phyloP scores from a whole-genome alignment of 306 rosid species.

The Trifolium pratense region DNA sequence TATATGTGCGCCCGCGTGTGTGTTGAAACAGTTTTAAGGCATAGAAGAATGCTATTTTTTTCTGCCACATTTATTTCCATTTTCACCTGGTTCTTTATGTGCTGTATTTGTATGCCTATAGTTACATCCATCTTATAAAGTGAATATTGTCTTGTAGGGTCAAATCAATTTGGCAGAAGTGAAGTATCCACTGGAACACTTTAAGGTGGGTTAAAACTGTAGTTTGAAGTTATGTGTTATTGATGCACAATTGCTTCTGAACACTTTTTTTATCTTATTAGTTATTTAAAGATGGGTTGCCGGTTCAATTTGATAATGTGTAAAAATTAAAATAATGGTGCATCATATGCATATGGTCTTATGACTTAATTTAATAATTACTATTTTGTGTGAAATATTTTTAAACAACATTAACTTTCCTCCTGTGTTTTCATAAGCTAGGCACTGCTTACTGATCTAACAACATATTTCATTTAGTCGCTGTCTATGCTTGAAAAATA shows the following conservation, averaged over 20 bases:
- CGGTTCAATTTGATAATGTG: conserved; percentile 29
- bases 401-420: no score
- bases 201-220: conserved; percentile 61
- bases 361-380: conserved; percentile 9
- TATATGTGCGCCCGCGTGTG: neutral
- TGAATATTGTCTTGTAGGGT: conserved; percentile 64
- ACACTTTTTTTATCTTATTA: conserved; percentile 11
- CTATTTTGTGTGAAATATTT: conserved; percentile 18
- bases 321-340: neutral
- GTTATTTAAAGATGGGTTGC: conserved; percentile 23
- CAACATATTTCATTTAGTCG: conserved; percentile 1
- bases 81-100: conserved; percentile 33
- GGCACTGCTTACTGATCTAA: no score
- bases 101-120: conserved; percentile 22
- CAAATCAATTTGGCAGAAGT: conserved; percentile 87
- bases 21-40: conserved; percentile 11
- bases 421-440: conserved; percentile 6
- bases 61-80: conserved; percentile 17
- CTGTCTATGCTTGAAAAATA: conserved; percentile 10
- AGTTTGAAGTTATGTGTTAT: conserved; percentile 34
- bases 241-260: conserved; percentile 31
- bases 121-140: conserved; percentile 29
- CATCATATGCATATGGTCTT: conserved; percentile 23
- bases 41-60: conserved; percentile 18
- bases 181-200: conserved; percentile 79